phyloP scores from a whole-genome alignment of 1,284 basidiomycete genomes.

The Tetrapyrgos nigripes region DNA sequence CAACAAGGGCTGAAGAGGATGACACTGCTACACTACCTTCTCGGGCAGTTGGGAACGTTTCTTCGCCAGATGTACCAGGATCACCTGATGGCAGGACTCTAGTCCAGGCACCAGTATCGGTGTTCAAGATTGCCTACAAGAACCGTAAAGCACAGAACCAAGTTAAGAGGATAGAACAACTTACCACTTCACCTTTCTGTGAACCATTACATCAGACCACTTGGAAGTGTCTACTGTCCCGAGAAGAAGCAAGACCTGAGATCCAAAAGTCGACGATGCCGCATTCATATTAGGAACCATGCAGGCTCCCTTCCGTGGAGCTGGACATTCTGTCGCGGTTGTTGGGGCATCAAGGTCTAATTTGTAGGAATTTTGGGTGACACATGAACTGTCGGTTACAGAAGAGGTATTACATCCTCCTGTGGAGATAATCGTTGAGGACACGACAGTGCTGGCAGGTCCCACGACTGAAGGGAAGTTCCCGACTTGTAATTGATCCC shows the following conservation, averaged over 20 bases:
- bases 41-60: constrained; percentile 65
- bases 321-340: constrained; percentile 61
- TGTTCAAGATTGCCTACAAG: constrained; percentile 64
- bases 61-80: constrained; percentile 54
- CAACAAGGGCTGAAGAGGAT: constrained; percentile 59
- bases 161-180: constrained; percentile 28
- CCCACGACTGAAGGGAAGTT: constrained; percentile 46
- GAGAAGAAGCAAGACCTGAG: constrained; percentile 72
- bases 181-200: constrained; percentile 71
- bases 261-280: constrained; percentile 58
- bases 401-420: constrained; percentile 65
- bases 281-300: constrained; percentile 66
- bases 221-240: constrained; percentile 66
- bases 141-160: constrained; percentile 8
- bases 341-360: constrained; percentile 46
- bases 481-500: constrained; percentile 55
- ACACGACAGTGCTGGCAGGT: constrained; percentile 59
- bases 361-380: constrained; percentile 59
- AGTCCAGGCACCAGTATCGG: constrained; percentile 70
- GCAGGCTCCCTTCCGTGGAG: constrained; percentile 67
- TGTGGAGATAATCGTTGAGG: constrained; percentile 55
- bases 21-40: constrained; percentile 74
- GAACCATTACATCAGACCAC: constrained; percentile 72
- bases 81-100: constrained; percentile 78
- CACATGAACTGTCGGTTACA: constrained; percentile 53